Percentiles rank a stretch among this genome's conserved stretches.
Evolutionary conservation across 2,329 filamentous ascomycete genomes (phyloP).

Genomic region (Trichoderma sp.): DNA sequence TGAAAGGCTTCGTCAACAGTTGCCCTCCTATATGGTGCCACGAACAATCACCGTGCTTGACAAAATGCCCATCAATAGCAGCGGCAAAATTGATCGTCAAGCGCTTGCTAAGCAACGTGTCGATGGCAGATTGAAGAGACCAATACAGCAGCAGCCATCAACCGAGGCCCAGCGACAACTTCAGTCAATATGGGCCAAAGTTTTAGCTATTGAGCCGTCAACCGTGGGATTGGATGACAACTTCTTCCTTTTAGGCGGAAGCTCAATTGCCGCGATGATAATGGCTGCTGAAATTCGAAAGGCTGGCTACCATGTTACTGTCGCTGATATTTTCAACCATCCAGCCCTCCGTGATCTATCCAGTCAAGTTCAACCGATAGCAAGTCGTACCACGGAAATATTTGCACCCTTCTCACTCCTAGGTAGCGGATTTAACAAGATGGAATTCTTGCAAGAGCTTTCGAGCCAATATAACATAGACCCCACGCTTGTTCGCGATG

Average conservation of each 20-base stretch:
- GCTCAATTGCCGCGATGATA: not conserved
- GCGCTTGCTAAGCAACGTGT: not conserved
- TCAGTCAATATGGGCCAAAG: not conserved
- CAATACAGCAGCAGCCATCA: not conserved
- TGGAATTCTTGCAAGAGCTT: not conserved
- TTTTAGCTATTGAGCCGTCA: not conserved
- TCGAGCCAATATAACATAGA: not conserved
- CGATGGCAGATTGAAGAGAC: not conserved
- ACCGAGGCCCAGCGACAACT: not conserved
- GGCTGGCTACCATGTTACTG: not conserved
- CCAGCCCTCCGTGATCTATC: not conserved
- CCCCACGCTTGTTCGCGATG: not conserved
- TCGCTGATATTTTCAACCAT: not conserved
- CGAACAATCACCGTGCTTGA: not conserved
- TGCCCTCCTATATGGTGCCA: not conserved
- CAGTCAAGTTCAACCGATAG: not conserved
- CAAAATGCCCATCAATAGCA: not conserved
- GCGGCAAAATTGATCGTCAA: not conserved
- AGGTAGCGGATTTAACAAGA: not conserved
- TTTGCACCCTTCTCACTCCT: not conserved
- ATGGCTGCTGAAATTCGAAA: not conserved
- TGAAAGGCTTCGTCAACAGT: not conserved
- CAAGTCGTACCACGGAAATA: not conserved
- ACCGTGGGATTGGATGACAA: not conserved
- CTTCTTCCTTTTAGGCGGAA: not conserved